Evolutionary conservation across 345 rosid species (phyloP).

Genomic region (Excoecaria cochinchinensis): DNA sequence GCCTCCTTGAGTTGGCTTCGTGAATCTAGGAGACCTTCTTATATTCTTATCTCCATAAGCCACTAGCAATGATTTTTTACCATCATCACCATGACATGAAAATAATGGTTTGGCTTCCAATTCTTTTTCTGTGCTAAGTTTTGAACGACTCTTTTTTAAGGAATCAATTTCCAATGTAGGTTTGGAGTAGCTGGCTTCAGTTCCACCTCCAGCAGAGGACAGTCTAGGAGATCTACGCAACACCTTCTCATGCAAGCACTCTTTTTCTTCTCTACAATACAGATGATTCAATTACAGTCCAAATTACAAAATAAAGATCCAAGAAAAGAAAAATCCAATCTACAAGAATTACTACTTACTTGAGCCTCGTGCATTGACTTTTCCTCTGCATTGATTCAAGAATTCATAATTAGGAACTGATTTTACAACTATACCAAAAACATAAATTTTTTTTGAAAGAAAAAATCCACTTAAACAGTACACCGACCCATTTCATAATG

Average conservation of each 20-base stretch:
- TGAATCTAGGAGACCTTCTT: slow-evolving; percentile 28
- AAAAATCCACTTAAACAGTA: not conserved
- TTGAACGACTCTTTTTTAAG: not conserved
- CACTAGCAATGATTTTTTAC: not conserved
- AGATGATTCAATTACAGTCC: not conserved
- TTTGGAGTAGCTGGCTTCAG: slow-evolving; percentile 12
- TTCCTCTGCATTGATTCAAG: slow-evolving; percentile 31
- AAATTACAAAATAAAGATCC: not conserved
- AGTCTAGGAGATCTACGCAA: slow-evolving; percentile 29
- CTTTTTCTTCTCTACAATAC: slow-evolving; percentile 4
- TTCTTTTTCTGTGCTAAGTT: slow-evolving; percentile 15
- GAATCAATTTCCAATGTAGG: slow-evolving; percentile 11
- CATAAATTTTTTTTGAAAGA: not conserved
- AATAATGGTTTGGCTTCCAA: slow-evolving; percentile 14
- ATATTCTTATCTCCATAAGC: slow-evolving; percentile 18
- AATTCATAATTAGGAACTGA: not conserved
- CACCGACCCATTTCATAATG: not conserved
- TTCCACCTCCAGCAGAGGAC: slow-evolving; percentile 22
- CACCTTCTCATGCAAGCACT: not conserved
- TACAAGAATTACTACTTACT: slow-evolving; percentile 33
- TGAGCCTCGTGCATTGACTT: slow-evolving; percentile 16
- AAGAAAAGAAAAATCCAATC: not conserved
- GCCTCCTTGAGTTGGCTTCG: not conserved
- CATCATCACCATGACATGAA: slow-evolving; percentile 24
- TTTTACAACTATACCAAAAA: not conserved